Evolutionary conservation across 2,329 filamentous ascomycete genomes (phyloP).

Genomic region (Claviceps cyperi): DNA sequence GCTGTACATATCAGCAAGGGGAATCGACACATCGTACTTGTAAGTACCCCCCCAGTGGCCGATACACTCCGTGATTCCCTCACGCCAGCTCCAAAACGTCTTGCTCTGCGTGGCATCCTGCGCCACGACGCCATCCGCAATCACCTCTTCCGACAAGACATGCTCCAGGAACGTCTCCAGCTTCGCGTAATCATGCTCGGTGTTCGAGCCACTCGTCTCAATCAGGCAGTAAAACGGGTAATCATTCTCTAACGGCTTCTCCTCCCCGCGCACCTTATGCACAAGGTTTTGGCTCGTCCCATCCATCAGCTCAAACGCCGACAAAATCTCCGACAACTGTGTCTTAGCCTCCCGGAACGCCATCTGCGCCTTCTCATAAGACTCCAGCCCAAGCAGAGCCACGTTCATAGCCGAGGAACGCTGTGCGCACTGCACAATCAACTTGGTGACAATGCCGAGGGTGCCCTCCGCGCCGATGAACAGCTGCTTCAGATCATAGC

Average conservation of each 20-base stretch:
- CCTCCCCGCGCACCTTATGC: conserved; percentile 57
- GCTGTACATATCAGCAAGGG: conserved; percentile 70
- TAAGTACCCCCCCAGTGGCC: conserved; percentile 91
- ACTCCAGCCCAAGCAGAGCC: conserved; percentile 82
- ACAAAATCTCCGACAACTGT: conserved; percentile 87
- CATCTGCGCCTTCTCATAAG: conserved; percentile 73
- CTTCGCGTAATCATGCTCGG: conserved; percentile 87
- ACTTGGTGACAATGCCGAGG: conserved; percentile 80
- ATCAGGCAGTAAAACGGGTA: conserved; percentile 94
- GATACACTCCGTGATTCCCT: conserved; percentile 79
- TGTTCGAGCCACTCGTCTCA: conserved; percentile 89
- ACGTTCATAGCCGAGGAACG: conserved; percentile 82
- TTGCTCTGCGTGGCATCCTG: conserved; percentile 84
- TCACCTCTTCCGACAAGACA: conserved; percentile 77
- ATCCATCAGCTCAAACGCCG: conserved; percentile 97
- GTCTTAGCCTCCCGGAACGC: conserved; percentile 82
- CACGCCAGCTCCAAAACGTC: conserved; percentile 80
- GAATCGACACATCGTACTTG: conserved; percentile 97
- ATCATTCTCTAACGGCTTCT: conserved; percentile 69
- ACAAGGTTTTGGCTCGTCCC: conserved; percentile 67
- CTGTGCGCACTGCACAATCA: conserved; percentile 82
- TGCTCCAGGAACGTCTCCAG: conserved; percentile 80
- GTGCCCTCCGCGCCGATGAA: conserved; percentile 95
- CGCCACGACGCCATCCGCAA: conserved; percentile 79
- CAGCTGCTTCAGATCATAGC: conserved; percentile 91